phyloP scores from a whole-genome alignment of 495 filamentous ascomycete genomes.

The Margaritispora aquatica region DNA sequence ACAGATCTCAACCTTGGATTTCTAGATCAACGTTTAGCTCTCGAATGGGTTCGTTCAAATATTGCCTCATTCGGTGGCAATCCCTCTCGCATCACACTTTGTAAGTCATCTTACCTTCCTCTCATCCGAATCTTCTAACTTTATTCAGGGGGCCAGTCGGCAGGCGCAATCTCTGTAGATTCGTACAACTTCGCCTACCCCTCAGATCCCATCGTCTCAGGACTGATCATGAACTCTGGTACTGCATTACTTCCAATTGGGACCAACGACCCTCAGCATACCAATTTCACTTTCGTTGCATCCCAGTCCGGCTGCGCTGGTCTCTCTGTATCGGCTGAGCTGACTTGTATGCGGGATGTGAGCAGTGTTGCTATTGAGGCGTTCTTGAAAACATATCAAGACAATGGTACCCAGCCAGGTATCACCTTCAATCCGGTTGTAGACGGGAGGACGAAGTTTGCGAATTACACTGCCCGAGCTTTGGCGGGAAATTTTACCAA shows the following conservation, averaged over 20 bases:
- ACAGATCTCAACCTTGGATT: constrained; percentile 59
- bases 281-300: constrained; percentile 38
- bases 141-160: constrained; percentile 35
- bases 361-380: constrained; percentile 30
- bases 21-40: constrained; percentile 59
- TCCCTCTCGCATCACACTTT: constrained; percentile 27
- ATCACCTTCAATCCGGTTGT: constrained; percentile 36
- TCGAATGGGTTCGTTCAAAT: constrained; percentile 69
- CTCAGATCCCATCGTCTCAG: constrained; percentile 37
- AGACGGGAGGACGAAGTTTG: constrained; percentile 36
- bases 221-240: constrained; percentile 40
- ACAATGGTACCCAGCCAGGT: constrained; percentile 27
- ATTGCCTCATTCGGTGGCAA: constrained; percentile 68
- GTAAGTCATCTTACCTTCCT: not conserved
- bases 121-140: no score
- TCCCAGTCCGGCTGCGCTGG: constrained; percentile 37
- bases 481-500: constrained; percentile 10
- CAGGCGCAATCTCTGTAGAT: constrained; percentile 36
- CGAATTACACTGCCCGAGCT: constrained; percentile 36
- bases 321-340: constrained; percentile 29
- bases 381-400: constrained; percentile 33
- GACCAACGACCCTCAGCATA: constrained; percentile 25
- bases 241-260: constrained; percentile 31
- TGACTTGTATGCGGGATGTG: constrained; percentile 43
- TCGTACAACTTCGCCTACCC: constrained; percentile 39